Evolutionary conservation across 352 stramenopile genomes (phyloP), one percentile per base, ranked within the genome.

Genomic region (Globisporangium cederbergense): DNA sequence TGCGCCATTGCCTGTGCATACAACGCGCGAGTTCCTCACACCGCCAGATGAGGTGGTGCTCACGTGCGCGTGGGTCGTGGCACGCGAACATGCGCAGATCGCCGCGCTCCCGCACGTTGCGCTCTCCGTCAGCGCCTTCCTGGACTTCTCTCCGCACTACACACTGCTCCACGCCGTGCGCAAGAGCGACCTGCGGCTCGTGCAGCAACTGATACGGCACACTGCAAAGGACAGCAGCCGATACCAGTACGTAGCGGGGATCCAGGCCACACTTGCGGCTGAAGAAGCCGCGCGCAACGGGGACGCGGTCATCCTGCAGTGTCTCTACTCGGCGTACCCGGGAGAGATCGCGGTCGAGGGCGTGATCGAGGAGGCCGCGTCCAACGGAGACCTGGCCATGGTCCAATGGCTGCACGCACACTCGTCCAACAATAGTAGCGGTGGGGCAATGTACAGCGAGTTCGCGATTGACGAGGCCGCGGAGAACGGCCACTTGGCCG

Each of bases 101-200:
- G 71, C 66, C 5, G 71, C 74, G 18, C 63, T 81, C 30, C 57
- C 64, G 47, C 74, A 81, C 58, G 62, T 79, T 14, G 63, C 58
- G 40, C 62, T 58, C 13, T 28, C 66, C 14, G 10, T 82, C 34
- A 68, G 68, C 16, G 47, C 42, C 22, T 63, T 78, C 10, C 61
- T 71, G 38, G 75, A 78, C 45, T 43, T 40, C 0, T 78, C 75
- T 30, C 42, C 58, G 28, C 40, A 56, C 14, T 82, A 72, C 72
- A 51, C 52, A 8, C 61, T 66, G 11, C 8, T 60, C 30, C 30
- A 32, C 0, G 61, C 61, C 4, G 45, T 55, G 32, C 61, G 45
- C 43, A 25, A 36, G 47, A 50, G 61, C 42, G 61, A 66, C 32
- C 14, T 66, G 42, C 42, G 32, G 14, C 61, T 67, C 16, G 61